These are phyloP conservation scores for Trichoderma koningiopsis DNA, from an alignment of 2,329 filamentous ascomycete genomes.

Conservation along the genomic window DNA sequence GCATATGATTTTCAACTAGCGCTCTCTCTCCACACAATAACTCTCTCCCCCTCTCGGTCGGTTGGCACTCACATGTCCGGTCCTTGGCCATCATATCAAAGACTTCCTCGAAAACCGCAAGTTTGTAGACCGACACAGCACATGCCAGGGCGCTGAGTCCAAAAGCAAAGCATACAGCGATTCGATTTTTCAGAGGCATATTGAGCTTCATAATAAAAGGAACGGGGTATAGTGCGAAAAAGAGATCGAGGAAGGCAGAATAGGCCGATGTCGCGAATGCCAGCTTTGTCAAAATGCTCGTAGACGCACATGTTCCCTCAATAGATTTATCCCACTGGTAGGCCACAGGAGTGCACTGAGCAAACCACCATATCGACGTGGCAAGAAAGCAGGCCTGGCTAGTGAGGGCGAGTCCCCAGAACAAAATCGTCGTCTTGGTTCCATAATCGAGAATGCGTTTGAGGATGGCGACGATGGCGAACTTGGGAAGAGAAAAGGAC, in stretches of 20 bases:
- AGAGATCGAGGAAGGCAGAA: conserved; percentile 34
- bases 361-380: conserved; percentile 34
- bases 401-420: conserved; percentile 32
- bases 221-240: conserved; percentile 35
- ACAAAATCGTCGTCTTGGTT: conserved; percentile 31
- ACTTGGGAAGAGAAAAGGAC: conserved; percentile 35
- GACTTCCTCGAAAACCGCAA: conserved; percentile 31
- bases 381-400: conserved; percentile 33
- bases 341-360: conserved; percentile 32
- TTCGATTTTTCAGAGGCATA: conserved; percentile 32
- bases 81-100: conserved; percentile 32
- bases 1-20: neutral
- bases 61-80: conserved; percentile 31
- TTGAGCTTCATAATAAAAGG: conserved; percentile 35
- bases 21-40: neutral
- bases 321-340: conserved; percentile 32
- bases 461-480: conserved; percentile 34
- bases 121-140: conserved; percentile 34
- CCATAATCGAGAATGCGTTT: conserved; percentile 36
- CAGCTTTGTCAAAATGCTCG: conserved; percentile 30
- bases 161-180: conserved; percentile 32
- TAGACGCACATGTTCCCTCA: conserved; percentile 27
- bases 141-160: conserved; percentile 32
- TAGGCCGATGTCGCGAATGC: conserved; percentile 35
- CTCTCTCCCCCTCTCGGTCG: neutral